phyloP scores from a whole-genome alignment of 139 green algal genomes.

The Helicosporidium sp. region DNA sequence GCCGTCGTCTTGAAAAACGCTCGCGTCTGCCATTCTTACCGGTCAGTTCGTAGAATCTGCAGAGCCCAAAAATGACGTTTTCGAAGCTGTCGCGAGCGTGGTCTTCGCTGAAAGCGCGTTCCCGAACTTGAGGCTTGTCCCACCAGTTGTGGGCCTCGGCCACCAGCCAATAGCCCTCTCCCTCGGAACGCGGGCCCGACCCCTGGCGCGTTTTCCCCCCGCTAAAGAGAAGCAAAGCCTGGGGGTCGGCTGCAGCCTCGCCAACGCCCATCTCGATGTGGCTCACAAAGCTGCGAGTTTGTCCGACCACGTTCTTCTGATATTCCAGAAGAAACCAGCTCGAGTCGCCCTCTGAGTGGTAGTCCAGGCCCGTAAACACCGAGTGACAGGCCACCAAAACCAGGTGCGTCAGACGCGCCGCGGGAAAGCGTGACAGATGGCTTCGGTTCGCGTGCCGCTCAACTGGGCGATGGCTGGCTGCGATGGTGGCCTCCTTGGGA shows the following conservation, averaged over 20 bases:
- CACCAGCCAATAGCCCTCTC: slow-evolving; percentile 56
- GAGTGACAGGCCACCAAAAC: slow-evolving; percentile 58
- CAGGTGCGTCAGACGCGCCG: slow-evolving; percentile 19
- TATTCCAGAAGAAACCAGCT: slow-evolving; percentile 61
- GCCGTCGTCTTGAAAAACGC: too few relatives aligned
- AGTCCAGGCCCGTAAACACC: slow-evolving; percentile 54
- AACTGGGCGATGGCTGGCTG: too few relatives aligned
- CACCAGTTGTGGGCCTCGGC: slow-evolving; percentile 49
- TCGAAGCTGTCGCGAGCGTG: slow-evolving; percentile 75
- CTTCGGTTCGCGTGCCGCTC: too few relatives aligned
- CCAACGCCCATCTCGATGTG: slow-evolving; percentile 62
- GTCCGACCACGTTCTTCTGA: slow-evolving; percentile 35
- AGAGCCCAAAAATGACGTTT: slow-evolving; percentile 81
- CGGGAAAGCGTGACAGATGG: slow-evolving; percentile 3
- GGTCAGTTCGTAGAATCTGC: slow-evolving; percentile 53
- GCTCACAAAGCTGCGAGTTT: slow-evolving; percentile 58
- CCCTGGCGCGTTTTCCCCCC: slow-evolving; percentile 24
- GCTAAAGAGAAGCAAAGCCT: slow-evolving; percentile 53
- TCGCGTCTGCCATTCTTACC: slow-evolving; percentile 1
- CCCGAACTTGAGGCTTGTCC: slow-evolving; percentile 18
- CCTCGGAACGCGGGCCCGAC: slow-evolving; percentile 53
- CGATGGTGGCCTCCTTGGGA: too few relatives aligned
- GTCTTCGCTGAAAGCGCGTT: slow-evolving; percentile 31
- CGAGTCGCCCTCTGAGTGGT: slow-evolving; percentile 14
- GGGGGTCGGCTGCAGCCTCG: slow-evolving; percentile 38